These are phyloP conservation scores for Umbelopsis ramanniana DNA, from an alignment of 192 early-diverging fungal species.

Conservation along the genomic window DNA sequence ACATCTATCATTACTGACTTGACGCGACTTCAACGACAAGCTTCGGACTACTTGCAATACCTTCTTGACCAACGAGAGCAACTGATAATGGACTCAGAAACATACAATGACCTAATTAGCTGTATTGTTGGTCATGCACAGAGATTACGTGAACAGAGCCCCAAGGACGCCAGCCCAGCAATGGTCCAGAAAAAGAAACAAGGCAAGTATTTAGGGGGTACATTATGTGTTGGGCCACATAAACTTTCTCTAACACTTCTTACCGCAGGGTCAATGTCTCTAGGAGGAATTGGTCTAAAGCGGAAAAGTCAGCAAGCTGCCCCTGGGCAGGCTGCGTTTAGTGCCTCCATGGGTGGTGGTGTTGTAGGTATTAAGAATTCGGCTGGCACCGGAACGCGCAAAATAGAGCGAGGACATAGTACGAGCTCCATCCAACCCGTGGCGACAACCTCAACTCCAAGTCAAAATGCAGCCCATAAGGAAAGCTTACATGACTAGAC, in stretches of 20 bases:
- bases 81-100: constrained; percentile 64
- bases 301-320: not conserved
- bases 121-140: constrained; percentile 63
- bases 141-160: constrained; percentile 35
- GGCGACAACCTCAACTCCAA: constrained; percentile 11
- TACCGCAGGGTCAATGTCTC: not conserved
- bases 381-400: not conserved
- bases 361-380: constrained; percentile 37
- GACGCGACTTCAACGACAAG: constrained; percentile 51
- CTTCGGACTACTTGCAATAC: constrained; percentile 55
- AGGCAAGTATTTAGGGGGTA: constrained; percentile 4
- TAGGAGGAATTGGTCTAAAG: constrained; percentile 1
- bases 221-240: not conserved
- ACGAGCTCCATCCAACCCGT: constrained; percentile 3
- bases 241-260: not conserved
- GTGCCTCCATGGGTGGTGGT: constrained; percentile 41
- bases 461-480: not conserved
- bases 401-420: constrained; percentile 9
- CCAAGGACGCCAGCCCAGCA: constrained; percentile 40
- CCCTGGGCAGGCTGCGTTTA: constrained; percentile 11
- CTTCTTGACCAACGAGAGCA: constrained; percentile 65
- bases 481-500: constrained; percentile 5
- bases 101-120: constrained; percentile 63
- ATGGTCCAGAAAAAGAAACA: constrained; percentile 42
- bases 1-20: constrained; percentile 52